Evolutionary conservation across 2,329 filamentous ascomycete genomes (phyloP), one percentile per base, ranked within the genome.

Genomic region (Neodidymelliopsis sp.): DNA sequence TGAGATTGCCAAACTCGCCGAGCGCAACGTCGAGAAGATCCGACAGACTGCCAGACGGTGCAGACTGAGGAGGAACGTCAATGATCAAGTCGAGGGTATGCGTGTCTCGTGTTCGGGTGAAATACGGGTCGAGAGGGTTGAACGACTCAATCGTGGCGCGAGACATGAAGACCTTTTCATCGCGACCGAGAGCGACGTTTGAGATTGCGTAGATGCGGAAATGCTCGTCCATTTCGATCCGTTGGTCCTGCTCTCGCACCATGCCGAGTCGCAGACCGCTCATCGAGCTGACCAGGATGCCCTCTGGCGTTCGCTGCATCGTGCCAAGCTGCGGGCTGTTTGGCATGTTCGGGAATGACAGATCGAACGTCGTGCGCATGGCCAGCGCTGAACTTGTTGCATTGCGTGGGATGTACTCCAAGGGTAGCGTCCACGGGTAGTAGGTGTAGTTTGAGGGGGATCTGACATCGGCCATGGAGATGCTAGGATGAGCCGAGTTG

Each of bases 361-460:
- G 79, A 43, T 87, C 86, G 42, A 94, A 86, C 2, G 90, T 88
- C 8, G 87, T 80, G 13, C 88, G 87, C 47, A 85, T 79, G 4
- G 84, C 80, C 57, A 96, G 86, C 10, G 83, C 84, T 4, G 87
- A 81, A 59, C 90, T 96, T n/a, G 81, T 87, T 0, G 89, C 93
- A 63, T 95, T 85, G 8, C 77, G 74, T 0, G 92, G 91, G 2
- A 97, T 81, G 60, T 96, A 79, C 19, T 84, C 80, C 1, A 79
- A 77, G 0, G 94, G 93, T 0, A 99, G 77, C 0, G 94, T 97
- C 93, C 93, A 97, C 0, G 94, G 94, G 65, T 91, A 97, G 62
- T 90, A 87, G 0, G 88, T 93, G 69, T 92, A 87, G 63, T 96
- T 96, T 0, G 85, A 86, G 6, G 83, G 83, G 11, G 85, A 86